Evolutionary conservation across 1,139 yeast genomes (phyloP).

Genomic region (Saccharomyces hybrid): DNA sequence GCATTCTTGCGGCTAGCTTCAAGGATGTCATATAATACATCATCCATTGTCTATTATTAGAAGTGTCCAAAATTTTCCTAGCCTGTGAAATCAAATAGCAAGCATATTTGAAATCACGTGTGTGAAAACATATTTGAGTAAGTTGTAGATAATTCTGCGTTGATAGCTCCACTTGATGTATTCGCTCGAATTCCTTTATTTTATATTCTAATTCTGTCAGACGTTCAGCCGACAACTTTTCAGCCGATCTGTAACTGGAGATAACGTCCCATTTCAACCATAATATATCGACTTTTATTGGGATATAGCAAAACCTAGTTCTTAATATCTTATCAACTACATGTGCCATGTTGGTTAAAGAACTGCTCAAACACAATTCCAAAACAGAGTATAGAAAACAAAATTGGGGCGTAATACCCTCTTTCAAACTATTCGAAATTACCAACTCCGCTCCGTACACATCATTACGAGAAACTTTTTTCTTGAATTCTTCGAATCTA

Average conservation of each 20-base stretch:
- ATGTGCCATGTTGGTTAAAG: conserved; percentile 13
- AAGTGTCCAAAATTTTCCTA: conserved; percentile 7
- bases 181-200: conserved; percentile 11
- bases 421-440: conserved; percentile 16
- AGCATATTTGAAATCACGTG: conserved; percentile 11
- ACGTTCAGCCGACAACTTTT: neutral
- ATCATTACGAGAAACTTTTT: conserved; percentile 8
- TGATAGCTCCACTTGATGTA: conserved; percentile 5
- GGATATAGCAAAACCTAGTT: conserved; percentile 13
- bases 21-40: conserved; percentile 20
- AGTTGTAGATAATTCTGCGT: conserved; percentile 19
- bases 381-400: conserved; percentile 19
- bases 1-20: conserved; percentile 14
- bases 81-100: conserved; percentile 9
- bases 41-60: conserved; percentile 16
- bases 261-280: conserved; percentile 17
- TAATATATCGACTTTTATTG: conserved; percentile 20
- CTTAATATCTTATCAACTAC: conserved; percentile 15
- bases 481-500: neutral
- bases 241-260: conserved; percentile 1
- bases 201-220: conserved; percentile 2
- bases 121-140: conserved; percentile 12
- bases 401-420: conserved; percentile 21
- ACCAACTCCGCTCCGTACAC: conserved; percentile 10
- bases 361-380: conserved; percentile 12